Percentiles rank a stretch among this genome's conserved stretches.
phyloP scores from a whole-genome alignment of 805 yeast species.

The Debaryomyces tyrocola region DNA sequence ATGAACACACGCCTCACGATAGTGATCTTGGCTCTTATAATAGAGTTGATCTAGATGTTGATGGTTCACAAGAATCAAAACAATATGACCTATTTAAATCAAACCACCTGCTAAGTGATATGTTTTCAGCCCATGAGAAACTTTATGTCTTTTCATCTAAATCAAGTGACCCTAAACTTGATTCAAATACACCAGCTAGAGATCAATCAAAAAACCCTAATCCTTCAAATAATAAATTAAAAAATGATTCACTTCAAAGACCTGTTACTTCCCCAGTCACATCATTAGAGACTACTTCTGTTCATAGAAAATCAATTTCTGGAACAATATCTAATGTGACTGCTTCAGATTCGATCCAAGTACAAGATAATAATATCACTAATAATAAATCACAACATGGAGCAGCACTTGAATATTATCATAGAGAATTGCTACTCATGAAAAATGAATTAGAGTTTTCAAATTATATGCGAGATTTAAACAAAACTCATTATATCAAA shows the following conservation, averaged over 20 bases:
- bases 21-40: not conserved
- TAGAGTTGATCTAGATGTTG: not conserved
- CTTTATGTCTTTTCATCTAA: slow-evolving; percentile 18
- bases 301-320: slow-evolving; percentile 11
- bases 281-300: slow-evolving; percentile 20
- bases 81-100: not conserved
- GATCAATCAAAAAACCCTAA: slow-evolving; percentile 1
- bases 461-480: slow-evolving; percentile 50
- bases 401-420: slow-evolving; percentile 45
- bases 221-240: slow-evolving; percentile 12
- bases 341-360: not conserved
- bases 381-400: slow-evolving; percentile 6
- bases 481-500: slow-evolving; percentile 28
- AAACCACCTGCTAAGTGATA: slow-evolving; percentile 19
- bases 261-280: slow-evolving; percentile 21
- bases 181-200: slow-evolving; percentile 1
- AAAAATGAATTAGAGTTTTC: slow-evolving; percentile 64
- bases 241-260: slow-evolving; percentile 11
- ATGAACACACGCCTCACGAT: not conserved
- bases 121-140: slow-evolving; percentile 34
- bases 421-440: slow-evolving; percentile 55
- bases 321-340: not conserved
- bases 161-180: slow-evolving; percentile 1
- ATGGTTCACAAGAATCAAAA: not conserved
- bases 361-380: not conserved